Conservation (phyloP, 2,329 filamentous ascomycete genomes). For the Biscogniauxia sp. region DNA sequence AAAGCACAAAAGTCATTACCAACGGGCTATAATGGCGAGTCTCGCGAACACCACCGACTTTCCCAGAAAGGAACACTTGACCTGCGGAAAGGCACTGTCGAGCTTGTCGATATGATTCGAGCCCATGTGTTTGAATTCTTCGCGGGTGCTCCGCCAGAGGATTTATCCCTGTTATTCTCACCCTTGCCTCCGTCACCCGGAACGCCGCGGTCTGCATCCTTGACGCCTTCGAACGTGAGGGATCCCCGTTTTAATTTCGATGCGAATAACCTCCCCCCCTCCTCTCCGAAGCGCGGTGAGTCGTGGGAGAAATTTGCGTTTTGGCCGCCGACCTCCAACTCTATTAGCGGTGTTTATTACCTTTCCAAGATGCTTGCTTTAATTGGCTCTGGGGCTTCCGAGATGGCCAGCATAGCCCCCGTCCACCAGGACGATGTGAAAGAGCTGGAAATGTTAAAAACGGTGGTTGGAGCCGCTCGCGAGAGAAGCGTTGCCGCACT, state of each 20-base stretch:
- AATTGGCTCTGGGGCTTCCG: constrained; percentile 81
- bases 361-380: constrained; percentile 77
- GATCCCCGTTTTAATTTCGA: constrained; percentile 81
- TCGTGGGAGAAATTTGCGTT: constrained; percentile 93
- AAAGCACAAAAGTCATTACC: constrained; percentile 79
- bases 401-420: constrained; percentile 74
- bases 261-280: constrained; percentile 69
- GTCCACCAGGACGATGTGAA: constrained; percentile 55
- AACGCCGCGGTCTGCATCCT: constrained; percentile 58
- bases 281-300: constrained; percentile 76
- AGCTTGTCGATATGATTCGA: constrained; percentile 80
- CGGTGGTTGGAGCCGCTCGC: constrained; percentile 72
- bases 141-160: constrained; percentile 81
- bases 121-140: constrained; percentile 82
- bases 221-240: constrained; percentile 57
- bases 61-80: constrained; percentile 67
- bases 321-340: constrained; percentile 92
- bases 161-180: constrained; percentile 83
- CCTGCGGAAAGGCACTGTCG: constrained; percentile 73
- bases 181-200: constrained; percentile 69
- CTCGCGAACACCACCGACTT: constrained; percentile 75
- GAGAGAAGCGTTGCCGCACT: constrained; percentile 84
- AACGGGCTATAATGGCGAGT: constrained; percentile 77
- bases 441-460: constrained; percentile 69
- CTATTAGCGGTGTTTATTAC: constrained; percentile 87